Base-by-base conservation (phyloP, 495 filamentous ascomycete genomes). In the Oidiodendron maius region DNA sequence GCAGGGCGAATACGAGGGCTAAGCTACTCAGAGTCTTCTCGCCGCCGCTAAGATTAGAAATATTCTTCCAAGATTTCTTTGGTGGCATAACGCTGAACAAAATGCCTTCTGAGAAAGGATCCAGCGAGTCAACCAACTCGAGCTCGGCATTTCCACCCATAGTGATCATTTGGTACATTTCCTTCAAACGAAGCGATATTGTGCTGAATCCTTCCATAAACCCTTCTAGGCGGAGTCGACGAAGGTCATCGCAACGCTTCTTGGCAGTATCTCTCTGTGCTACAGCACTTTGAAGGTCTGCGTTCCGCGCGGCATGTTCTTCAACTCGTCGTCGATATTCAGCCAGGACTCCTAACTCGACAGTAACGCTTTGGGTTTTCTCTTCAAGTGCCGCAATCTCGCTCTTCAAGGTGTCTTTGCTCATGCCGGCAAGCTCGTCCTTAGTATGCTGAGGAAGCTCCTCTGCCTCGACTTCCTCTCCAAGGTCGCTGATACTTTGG, bases 151-250 rank as follows among this genome's bases (percentile, higher is more conserved):
- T 98, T 35, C 93, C 93, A 51, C 93, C 93, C 93, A 98, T 98
- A 22, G 93, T 98, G 66, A 98, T 98, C 93, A 98, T 96, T 66
- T 97, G 93, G 70, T 98, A 98, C 93, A 98, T 98, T 65, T 98
- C 93, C 71, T 98, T 98, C 45, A 98, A 72, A 2, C 91, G 84
- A 17, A 96, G 71, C n/a, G 91, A 96, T 62, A 98, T 98, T 46
- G 77, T 83, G 62, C 83, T 83, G 69, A 97, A 97, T 21, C 94
- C 93, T 66, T 91, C 89, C 91, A 97, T 97, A 77, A 98, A 98
- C 41, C 93, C 93, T 52, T 96, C 91, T 8, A 97, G 70, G 4
- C 93, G 84, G 23, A 91, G 74, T 3, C 87, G 87, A 5, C 93
- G 85, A 39, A 97, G 81, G 37, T 95, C 89, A 59, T 97, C 91